Evolutionary conservation across 441 rosid species (phyloP).

Genomic region (Erysimum pusillum): DNA sequence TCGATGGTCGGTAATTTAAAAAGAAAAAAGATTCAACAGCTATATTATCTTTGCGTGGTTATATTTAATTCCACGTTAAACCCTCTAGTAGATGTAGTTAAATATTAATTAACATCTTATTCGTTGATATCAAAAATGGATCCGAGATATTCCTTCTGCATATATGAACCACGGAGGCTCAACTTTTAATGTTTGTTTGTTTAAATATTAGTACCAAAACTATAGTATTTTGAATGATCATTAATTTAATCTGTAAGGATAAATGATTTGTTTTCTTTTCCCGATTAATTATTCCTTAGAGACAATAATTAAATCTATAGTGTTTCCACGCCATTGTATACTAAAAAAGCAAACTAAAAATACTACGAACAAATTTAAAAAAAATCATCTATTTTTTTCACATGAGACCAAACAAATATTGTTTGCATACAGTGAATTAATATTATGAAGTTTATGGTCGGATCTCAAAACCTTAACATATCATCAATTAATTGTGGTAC

Average conservation of each 20-base stretch:
- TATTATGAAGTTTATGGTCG: slow-evolving; percentile 1
- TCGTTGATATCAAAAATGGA: slow-evolving; percentile 43
- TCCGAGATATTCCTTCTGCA: slow-evolving; percentile 52
- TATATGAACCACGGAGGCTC: slow-evolving; percentile 54
- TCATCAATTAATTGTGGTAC: neutral
- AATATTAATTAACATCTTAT: slow-evolving; percentile 30
- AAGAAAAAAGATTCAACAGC: neutral
- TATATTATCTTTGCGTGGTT: slow-evolving; percentile 34
- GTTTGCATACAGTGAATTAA: too few relatives aligned
- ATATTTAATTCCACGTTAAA: slow-evolving; percentile 38
- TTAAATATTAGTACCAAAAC: slow-evolving; percentile 25
- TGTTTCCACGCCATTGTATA: neutral
- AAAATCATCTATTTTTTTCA: too few relatives aligned
- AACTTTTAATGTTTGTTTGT: slow-evolving; percentile 40
- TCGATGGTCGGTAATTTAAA: slow-evolving; percentile 29
- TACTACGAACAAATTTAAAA: too few relatives aligned
- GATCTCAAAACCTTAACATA: neutral
- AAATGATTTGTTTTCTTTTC: slow-evolving; percentile 35
- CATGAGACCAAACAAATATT: neutral
- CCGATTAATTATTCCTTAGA: slow-evolving; percentile 22
- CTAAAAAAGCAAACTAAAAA: neutral
- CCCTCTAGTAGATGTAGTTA: slow-evolving; percentile 23
- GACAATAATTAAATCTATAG: neutral
- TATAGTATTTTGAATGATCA: slow-evolving; percentile 8
- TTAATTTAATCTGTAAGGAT: slow-evolving; percentile 33